Conservation (phyloP, 1,139 yeast species). For the Diutina pseudorugosa region DNA sequence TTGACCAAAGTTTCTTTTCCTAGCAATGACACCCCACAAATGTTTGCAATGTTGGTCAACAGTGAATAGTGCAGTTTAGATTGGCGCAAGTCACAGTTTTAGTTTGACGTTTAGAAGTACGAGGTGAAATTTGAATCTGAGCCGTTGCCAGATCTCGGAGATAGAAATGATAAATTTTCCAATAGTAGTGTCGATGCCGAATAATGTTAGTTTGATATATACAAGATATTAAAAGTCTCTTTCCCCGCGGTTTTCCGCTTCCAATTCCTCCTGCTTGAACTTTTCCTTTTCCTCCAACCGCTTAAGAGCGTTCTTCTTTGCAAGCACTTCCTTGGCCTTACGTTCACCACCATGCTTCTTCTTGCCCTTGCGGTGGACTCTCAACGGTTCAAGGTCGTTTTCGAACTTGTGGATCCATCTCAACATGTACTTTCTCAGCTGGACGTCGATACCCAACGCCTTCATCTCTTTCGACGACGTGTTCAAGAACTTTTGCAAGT, state of each 20-base stretch:
- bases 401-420: slow-evolving; percentile 36
- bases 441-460: slow-evolving; percentile 67
- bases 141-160: too few species aligned
- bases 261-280: slow-evolving; percentile 2
- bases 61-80: too few species aligned
- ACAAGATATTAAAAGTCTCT: slow-evolving; percentile 3
- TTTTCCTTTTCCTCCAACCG: slow-evolving; percentile 4
- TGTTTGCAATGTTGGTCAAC: background rate
- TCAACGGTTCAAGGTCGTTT: slow-evolving; percentile 46
- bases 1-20: background rate
- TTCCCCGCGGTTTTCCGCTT: background rate
- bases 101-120: too few species aligned
- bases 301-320: slow-evolving; percentile 52
- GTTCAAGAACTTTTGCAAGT: slow-evolving; percentile 57
- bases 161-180: too few species aligned
- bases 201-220: too few species aligned
- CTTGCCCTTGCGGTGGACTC: slow-evolving; percentile 51
- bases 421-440: slow-evolving; percentile 55
- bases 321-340: slow-evolving; percentile 55
- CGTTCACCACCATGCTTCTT: slow-evolving; percentile 90
- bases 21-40: background rate
- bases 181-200: too few species aligned
- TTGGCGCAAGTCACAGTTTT: too few species aligned
- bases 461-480: slow-evolving; percentile 50
- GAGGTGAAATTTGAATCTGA: too few species aligned